phyloP scores from a whole-genome alignment of 768 basidiomycete species.

The Amanita jacksonii region DNA sequence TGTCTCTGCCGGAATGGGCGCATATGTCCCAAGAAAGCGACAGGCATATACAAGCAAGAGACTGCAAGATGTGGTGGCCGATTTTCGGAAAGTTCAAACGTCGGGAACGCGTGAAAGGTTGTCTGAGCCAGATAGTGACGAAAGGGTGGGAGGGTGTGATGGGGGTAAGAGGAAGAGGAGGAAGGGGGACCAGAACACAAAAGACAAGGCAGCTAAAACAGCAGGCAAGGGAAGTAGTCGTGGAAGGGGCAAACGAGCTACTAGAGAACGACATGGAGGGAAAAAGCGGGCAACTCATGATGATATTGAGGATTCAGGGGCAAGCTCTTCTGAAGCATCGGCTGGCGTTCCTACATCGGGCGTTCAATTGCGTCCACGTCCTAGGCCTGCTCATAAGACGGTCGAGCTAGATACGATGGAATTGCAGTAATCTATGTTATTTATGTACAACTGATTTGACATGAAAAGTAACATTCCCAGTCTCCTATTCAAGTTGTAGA shows the following conservation, averaged over 20 bases:
- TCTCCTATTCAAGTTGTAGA: neutral
- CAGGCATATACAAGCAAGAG: slow-evolving; percentile 83
- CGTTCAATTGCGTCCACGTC: slow-evolving; percentile 24
- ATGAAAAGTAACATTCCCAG: too few relatives aligned
- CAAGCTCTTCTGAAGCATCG: slow-evolving; percentile 19
- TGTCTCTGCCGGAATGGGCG: slow-evolving; percentile 53
- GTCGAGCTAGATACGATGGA: neutral
- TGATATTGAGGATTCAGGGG: slow-evolving; percentile 19
- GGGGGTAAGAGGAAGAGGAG: slow-evolving; percentile 19
- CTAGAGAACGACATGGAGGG: slow-evolving; percentile 12
- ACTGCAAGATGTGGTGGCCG: slow-evolving; percentile 77
- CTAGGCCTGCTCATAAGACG: slow-evolving; percentile 17
- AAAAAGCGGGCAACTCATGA: slow-evolving; percentile 11
- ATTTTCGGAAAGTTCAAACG: slow-evolving; percentile 57
- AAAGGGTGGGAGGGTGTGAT: slow-evolving; percentile 14
- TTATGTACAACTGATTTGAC: too few relatives aligned
- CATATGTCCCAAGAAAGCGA: slow-evolving; percentile 66
- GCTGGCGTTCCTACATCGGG: slow-evolving; percentile 11
- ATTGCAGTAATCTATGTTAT: neutral
- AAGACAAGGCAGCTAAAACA: slow-evolving; percentile 11
- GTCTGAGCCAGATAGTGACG: slow-evolving; percentile 13
- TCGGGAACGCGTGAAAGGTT: slow-evolving; percentile 19
- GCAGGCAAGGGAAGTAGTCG: slow-evolving; percentile 1
- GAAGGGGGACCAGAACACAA: slow-evolving; percentile 15
- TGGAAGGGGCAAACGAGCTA: slow-evolving; percentile 10